These are phyloP conservation scores for Russula compacta DNA, from an alignment of 768 basidiomycete species.

Conservation along the genomic window DNA sequence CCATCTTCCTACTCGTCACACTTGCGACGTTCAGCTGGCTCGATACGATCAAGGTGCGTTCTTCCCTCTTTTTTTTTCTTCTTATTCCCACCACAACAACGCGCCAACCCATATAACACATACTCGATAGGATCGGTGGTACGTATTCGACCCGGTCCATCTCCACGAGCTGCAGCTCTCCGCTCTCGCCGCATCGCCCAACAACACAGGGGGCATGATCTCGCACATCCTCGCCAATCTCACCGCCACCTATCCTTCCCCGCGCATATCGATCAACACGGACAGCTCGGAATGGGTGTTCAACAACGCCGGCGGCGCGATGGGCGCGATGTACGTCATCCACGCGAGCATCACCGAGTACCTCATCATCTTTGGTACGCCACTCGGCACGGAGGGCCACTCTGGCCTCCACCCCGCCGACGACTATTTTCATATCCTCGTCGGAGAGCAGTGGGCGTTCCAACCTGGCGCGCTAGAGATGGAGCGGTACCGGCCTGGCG, in stretches of 20 bases:
- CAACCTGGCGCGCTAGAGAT: conserved; percentile 68
- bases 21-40: conserved; percentile 14
- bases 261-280: conserved; percentile 43
- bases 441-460: conserved; percentile 95
- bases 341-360: conserved; percentile 97
- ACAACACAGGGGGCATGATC: conserved; percentile 67
- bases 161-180: conserved; percentile 67
- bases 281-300: conserved; percentile 82
- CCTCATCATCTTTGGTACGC: conserved; percentile 91
- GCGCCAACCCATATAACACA: not conserved
- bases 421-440: conserved; percentile 94
- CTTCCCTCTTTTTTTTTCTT: too few relatives aligned
- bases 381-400: conserved; percentile 95
- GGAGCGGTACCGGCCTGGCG: conserved; percentile 80
- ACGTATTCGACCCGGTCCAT: conserved; percentile 65
- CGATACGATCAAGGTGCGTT: conserved; percentile 16
- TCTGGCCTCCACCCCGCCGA: conserved; percentile 91
- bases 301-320: conserved; percentile 95
- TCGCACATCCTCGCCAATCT: conserved; percentile 76
- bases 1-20: not conserved
- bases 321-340: conserved; percentile 97
- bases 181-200: conserved; percentile 58
- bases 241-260: conserved; percentile 56
- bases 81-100: not conserved
- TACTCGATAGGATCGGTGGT: conserved; percentile 62